Conservation (phyloP, 768 basidiomycete genomes). For the Rhizopogon sp. region DNA sequence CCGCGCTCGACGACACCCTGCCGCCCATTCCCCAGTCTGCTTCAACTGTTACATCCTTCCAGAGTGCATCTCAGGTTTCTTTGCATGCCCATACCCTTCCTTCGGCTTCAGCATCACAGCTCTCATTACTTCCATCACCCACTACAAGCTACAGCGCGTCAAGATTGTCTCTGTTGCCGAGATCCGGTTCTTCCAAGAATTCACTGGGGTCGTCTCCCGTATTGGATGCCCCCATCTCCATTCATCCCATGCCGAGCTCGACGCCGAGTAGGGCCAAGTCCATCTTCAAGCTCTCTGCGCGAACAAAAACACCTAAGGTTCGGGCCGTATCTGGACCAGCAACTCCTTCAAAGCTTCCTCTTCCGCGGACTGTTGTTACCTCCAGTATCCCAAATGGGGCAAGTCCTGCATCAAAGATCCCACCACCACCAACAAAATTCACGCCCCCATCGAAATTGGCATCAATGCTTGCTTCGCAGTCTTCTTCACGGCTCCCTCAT, state of each 20-base stretch:
- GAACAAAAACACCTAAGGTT: constrained; percentile 18
- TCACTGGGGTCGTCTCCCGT: constrained; percentile 21
- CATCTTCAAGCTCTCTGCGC: constrained; percentile 23
- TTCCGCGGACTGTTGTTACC: constrained; percentile 1
- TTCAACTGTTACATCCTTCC: constrained; percentile 19
- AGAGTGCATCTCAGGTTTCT: constrained; percentile 17
- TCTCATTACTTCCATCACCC: constrained; percentile 7
- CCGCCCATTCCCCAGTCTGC: constrained; percentile 28
- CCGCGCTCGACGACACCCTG: constrained; percentile 2
- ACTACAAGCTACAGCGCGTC: constrained; percentile 10
- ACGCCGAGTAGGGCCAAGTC: constrained; percentile 18
- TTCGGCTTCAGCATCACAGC: constrained; percentile 16
- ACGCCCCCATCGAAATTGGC: constrained; percentile 26
- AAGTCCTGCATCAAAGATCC: constrained; percentile 11
- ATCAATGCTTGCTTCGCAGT: constrained; percentile 21
- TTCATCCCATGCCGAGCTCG: constrained; percentile 1
- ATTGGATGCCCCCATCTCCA: constrained; percentile 11
- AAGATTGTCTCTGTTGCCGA: constrained; percentile 16
- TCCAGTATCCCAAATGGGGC: background rate
- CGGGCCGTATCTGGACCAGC: constrained; percentile 3
- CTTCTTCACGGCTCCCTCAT: constrained; percentile 8
- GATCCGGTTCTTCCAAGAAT: constrained; percentile 19
- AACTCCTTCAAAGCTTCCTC: constrained; percentile 13
- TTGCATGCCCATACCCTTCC: constrained; percentile 2
- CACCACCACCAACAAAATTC: constrained; percentile 20